These are phyloP conservation scores for Diospyros lotus DNA, from an alignment of 148 eudicot genomes.

Conservation along the genomic window DNA sequence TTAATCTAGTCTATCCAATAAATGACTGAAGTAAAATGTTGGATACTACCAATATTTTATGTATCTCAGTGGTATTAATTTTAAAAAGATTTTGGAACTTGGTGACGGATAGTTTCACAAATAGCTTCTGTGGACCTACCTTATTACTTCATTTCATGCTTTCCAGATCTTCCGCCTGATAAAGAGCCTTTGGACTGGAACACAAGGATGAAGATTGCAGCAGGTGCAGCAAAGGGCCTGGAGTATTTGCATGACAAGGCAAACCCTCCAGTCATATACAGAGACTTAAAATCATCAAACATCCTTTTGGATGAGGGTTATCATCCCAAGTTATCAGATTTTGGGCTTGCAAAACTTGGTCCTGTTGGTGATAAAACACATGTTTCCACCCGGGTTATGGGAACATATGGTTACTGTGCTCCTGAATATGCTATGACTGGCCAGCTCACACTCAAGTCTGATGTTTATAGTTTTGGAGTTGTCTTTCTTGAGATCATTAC, in stretches of 20 bases:
- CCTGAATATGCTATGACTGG: slow-evolving; percentile 99
- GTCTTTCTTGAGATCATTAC: slow-evolving; percentile 95
- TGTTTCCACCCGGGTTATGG: slow-evolving; percentile 97
- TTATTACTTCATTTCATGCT: slow-evolving; percentile 12
- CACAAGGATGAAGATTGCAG: slow-evolving; percentile 99
- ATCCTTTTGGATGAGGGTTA: slow-evolving; percentile 87
- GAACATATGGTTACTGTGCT: slow-evolving; percentile 98
- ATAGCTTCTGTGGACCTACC: neutral
- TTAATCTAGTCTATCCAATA: no score
- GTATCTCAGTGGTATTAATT: no score
- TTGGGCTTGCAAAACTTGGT: slow-evolving; percentile 93
- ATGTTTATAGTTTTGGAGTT: slow-evolving; percentile 97
- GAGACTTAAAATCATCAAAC: slow-evolving; percentile 96
- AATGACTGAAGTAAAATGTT: no score
- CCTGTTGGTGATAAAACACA: slow-evolving; percentile 99
- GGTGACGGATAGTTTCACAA: no score
- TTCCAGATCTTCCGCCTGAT: slow-evolving; percentile 70
- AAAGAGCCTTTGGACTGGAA: slow-evolving; percentile 98
- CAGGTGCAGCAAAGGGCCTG: slow-evolving; percentile 96
- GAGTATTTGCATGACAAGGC: slow-evolving; percentile 97
- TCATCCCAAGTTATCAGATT: slow-evolving; percentile 93
- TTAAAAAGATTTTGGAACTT: no score
- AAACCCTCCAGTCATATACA: slow-evolving; percentile 94
- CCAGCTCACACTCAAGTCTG: slow-evolving; percentile 93
- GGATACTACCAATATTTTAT: no score